A percentile compares a stretch with the other conserved stretches of the same genome.
Evolutionary conservation across 108 stramenopile genomes (phyloP).

Genomic region (Nitzschia sp.): DNA sequence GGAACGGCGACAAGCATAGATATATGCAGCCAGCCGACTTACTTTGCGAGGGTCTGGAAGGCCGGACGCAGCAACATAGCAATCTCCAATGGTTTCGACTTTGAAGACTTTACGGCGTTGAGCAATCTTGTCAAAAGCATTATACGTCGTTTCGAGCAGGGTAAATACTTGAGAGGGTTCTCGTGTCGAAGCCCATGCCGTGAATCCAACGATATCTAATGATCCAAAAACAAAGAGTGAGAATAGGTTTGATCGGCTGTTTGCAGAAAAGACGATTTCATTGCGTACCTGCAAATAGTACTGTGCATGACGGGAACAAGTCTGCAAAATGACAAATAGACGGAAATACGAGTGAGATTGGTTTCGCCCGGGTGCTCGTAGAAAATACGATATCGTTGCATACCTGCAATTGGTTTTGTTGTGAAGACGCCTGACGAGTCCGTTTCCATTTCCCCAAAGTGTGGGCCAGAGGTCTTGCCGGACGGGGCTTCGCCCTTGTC

Average conservation of each 20-base stretch:
- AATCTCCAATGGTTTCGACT: constrained; percentile 30
- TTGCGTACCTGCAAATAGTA: too few relatives aligned
- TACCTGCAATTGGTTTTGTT: background rate
- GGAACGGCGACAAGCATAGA: background rate
- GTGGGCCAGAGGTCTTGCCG: too few relatives aligned
- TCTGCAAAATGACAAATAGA: constrained; percentile 12
- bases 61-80: constrained; percentile 18
- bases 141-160: constrained; percentile 32
- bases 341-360: too few relatives aligned
- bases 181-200: constrained; percentile 35
- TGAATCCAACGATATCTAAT: constrained; percentile 58
- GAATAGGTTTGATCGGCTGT: too few relatives aligned
- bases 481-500: too few relatives aligned
- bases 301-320: too few relatives aligned
- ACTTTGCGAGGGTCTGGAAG: constrained; percentile 6
- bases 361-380: too few relatives aligned
- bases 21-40: too few relatives aligned
- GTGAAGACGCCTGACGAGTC: background rate
- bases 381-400: background rate
- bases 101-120: constrained; percentile 24
- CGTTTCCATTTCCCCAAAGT: too few relatives aligned
- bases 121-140: constrained; percentile 50
- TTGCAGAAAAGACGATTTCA: too few relatives aligned
- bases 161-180: constrained; percentile 44
- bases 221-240: too few relatives aligned